Evolutionary conservation across 1,284 basidiomycete genomes (phyloP).

Genomic region (Ganoderma multipileum): DNA sequence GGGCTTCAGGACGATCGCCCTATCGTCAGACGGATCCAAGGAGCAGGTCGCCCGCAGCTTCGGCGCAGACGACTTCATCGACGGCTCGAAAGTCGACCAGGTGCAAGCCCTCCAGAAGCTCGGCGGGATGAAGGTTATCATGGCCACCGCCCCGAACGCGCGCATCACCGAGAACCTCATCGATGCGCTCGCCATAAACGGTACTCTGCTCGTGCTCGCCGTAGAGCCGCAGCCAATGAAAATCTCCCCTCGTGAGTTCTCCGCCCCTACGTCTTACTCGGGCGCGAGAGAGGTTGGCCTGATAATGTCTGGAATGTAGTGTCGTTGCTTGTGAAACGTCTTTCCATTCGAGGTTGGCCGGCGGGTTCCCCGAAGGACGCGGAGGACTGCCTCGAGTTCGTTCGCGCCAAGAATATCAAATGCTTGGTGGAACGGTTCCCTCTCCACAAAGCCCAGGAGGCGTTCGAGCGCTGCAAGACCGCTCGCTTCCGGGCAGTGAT

Average conservation of each 20-base stretch:
- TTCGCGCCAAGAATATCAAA: slow-evolving; percentile 32
- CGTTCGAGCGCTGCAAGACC: slow-evolving; percentile 32
- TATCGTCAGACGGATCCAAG: slow-evolving; percentile 39
- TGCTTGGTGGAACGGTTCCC: slow-evolving; percentile 37
- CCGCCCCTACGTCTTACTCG: too few species aligned
- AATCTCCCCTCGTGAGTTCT: slow-evolving; percentile 24
- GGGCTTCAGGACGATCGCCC: slow-evolving; percentile 40
- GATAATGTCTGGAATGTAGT: slow-evolving; percentile 19
- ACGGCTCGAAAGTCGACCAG: slow-evolving; percentile 35
- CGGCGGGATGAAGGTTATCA: slow-evolving; percentile 39
- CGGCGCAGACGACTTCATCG: slow-evolving; percentile 40
- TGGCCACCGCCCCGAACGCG: slow-evolving; percentile 37
- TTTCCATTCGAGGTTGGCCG: slow-evolving; percentile 35
- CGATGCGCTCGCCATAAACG: slow-evolving; percentile 33
- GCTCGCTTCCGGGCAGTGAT: slow-evolving; percentile 40
- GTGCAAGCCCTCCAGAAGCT: slow-evolving; percentile 34
- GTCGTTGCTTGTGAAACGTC: slow-evolving; percentile 32
- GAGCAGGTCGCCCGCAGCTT: slow-evolving; percentile 36
- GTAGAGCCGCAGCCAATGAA: slow-evolving; percentile 30
- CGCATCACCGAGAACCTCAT: slow-evolving; percentile 31
- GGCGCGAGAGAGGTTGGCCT: too few species aligned
- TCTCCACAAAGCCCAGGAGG: slow-evolving; percentile 37
- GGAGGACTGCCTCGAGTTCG: slow-evolving; percentile 35
- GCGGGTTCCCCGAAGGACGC: slow-evolving; percentile 35
- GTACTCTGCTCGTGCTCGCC: slow-evolving; percentile 35